These are phyloP conservation scores for Ogataea corticis DNA, from an alignment of 805 yeast species.

Conservation along the genomic window DNA sequence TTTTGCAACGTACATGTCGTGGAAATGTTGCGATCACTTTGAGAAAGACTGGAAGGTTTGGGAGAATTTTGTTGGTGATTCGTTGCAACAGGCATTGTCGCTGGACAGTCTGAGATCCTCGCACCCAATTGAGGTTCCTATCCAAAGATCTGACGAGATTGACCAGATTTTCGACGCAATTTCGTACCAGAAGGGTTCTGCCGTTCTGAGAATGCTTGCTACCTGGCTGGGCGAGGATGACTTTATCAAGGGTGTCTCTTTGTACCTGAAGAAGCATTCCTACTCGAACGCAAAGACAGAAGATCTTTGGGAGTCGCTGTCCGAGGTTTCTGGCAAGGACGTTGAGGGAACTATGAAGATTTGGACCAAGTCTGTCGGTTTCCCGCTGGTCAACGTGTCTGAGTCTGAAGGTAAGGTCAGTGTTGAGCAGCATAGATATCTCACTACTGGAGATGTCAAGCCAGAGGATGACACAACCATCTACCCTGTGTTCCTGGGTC, in stretches of 20 bases:
- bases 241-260: slow-evolving; percentile 73
- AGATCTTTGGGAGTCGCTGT: slow-evolving; percentile 69
- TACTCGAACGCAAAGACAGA: slow-evolving; percentile 72
- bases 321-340: slow-evolving; percentile 66
- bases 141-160: slow-evolving; percentile 75
- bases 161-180: slow-evolving; percentile 83
- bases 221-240: slow-evolving; percentile 67
- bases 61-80: slow-evolving; percentile 55
- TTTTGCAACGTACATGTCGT: slow-evolving; percentile 86
- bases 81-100: slow-evolving; percentile 52
- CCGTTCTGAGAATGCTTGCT: slow-evolving; percentile 75
- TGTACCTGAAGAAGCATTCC: slow-evolving; percentile 62
- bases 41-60: slow-evolving; percentile 84
- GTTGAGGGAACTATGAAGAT: slow-evolving; percentile 61
- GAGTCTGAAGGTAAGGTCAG: slow-evolving; percentile 32
- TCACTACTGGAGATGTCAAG: slow-evolving; percentile 64
- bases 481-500: slow-evolving; percentile 58
- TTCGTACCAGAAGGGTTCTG: slow-evolving; percentile 80
- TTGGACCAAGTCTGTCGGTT: slow-evolving; percentile 78
- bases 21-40: slow-evolving; percentile 65
- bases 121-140: slow-evolving; percentile 86
- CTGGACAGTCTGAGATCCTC: slow-evolving; percentile 65
- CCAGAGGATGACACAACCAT: slow-evolving; percentile 59
- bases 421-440: slow-evolving; percentile 60
- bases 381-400: slow-evolving; percentile 62